Evolutionary conservation across 1,139 yeast species (phyloP), one percentile per base, ranked within the genome.

Genomic region (Candida anutae): DNA sequence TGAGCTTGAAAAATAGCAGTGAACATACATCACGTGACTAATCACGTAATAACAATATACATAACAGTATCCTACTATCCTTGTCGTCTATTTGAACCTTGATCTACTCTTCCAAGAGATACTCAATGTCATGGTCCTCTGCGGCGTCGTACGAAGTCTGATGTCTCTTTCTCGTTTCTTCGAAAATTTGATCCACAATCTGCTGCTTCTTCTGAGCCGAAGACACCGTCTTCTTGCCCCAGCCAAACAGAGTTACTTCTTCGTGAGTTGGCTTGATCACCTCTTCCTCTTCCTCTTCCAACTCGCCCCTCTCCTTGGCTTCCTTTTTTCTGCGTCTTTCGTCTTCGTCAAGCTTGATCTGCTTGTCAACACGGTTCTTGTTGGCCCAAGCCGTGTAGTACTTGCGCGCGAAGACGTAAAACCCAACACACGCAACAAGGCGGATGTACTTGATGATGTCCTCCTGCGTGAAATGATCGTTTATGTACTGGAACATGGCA

Each of bases 161-260:
- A 37, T 61, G 50, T 38, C 54, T 53, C 35, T 44, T 65, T 60
- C 69, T 58, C 33, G 69, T 50, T 32, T 59, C 63, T 15, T 43
- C 68, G 21, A 62, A 53, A 14, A 62, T 53, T 28, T 70, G 66
- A 40, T 74, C 74, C 27, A 79, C 59, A 13, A 66, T 40, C 26
- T 67, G 60, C 43, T 75, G 69, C 40, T 76, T 77, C 34, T 61
- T 57, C 53, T 72, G 69, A 26, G 71, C 74, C 31, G 49, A 62
- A 39, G 63, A 61, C 55, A 87, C 69, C 6, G 88, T 79, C 46
- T 69, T 67, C 49, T 79, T 80, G 32, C 90, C 90, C 85, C 87
- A 80, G 14, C 90, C 88, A 59, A 80, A 79, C 6, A 65, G 46
- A 25, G 60, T 49, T 25, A 74, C 70, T 42, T 66, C 73, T 13